phyloP scores from a whole-genome alignment of 129 eudicot species.

The Rutidosis leptorrhynchoides region DNA sequence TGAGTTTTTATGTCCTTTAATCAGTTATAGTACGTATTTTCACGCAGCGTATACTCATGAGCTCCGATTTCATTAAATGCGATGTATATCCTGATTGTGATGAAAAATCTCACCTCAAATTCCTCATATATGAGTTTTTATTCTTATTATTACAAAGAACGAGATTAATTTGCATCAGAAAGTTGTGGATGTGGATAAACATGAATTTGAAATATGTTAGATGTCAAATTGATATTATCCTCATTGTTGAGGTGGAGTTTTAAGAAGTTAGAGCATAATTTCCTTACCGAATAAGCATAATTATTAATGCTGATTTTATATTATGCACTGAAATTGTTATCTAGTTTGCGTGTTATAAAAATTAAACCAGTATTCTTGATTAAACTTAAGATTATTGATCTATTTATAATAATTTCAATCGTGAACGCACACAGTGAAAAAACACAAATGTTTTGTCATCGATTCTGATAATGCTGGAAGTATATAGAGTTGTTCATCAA shows the following conservation, averaged over 20 bases:
- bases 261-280: neutral
- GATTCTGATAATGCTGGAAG: neutral
- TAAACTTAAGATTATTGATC: neutral
- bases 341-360: neutral
- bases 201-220: neutral
- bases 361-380: neutral
- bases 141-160: neutral
- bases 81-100: neutral
- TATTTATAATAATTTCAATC: neutral
- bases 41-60: slow-evolving; percentile 3
- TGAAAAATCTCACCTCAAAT: neutral
- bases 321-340: neutral
- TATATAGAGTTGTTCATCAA: neutral
- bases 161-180: neutral
- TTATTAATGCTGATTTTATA: neutral
- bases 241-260: neutral
- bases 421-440: neutral
- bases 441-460: neutral
- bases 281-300: neutral
- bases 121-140: neutral
- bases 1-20: neutral
- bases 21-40: neutral
- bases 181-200: slow-evolving; percentile 2
- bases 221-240: neutral
- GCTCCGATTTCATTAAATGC: slow-evolving; percentile 6